Evolutionary conservation across 2,329 filamentous ascomycete genomes (phyloP).

Genomic region (Calonectria montana): DNA sequence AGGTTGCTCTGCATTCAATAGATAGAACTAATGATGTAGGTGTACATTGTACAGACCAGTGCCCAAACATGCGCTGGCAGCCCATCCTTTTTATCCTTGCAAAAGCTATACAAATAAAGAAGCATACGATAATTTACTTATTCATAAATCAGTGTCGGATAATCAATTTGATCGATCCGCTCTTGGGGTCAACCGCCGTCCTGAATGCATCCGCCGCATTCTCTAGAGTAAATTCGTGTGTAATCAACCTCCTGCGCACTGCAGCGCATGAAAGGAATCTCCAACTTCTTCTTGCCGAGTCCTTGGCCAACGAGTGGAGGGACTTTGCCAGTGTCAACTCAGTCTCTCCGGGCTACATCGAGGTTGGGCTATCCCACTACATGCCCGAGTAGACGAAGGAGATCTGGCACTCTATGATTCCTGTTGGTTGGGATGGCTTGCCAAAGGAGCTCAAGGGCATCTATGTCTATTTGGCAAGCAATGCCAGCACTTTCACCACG

Average conservation of each 20-base stretch:
- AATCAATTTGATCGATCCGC: not conserved
- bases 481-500: slow-evolving; percentile 81
- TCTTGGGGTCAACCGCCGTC: not conserved
- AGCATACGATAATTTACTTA: not conserved
- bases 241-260: not conserved
- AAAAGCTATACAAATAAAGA: not conserved
- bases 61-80: no score
- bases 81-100: no score
- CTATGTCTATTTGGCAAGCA: slow-evolving; percentile 81
- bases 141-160: not conserved
- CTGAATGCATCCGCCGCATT: not conserved
- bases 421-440: slow-evolving; percentile 76
- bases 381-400: slow-evolving; percentile 74
- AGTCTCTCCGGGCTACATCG: slow-evolving; percentile 76
- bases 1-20: no score
- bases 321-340: slow-evolving; percentile 74
- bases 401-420: slow-evolving; percentile 80
- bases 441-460: slow-evolving; percentile 79
- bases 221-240: not conserved
- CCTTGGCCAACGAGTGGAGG: slow-evolving; percentile 74
- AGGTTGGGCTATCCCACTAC: slow-evolving; percentile 75
- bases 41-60: no score
- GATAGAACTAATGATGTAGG: no score
- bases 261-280: not conserved
- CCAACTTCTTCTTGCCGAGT: slow-evolving; percentile 29